Base-by-base conservation (phyloP, 306 rosid genomes). In the Cyamopsis tetragonoloba region DNA sequence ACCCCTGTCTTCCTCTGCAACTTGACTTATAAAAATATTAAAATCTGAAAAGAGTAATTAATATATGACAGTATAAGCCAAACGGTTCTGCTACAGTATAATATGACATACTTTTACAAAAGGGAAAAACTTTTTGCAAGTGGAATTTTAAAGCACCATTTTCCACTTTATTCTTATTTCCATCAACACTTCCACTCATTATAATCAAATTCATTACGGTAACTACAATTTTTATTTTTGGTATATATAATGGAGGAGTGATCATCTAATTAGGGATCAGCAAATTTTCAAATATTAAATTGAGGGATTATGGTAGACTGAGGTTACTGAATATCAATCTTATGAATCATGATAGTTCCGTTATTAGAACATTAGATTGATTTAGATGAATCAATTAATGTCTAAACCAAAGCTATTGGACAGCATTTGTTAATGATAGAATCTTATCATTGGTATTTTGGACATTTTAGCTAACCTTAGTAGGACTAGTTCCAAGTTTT, bases 161-260 rank as follows among this genome's bases (percentile, higher is more conserved):
- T 2, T 4, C 65, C 73, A 67, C 92, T 84, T 84, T 87, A 87
- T 84, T 80, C 89, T 79, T 66, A 73, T 73, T 79, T 74, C 80
- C 75, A 67, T 75, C 66, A 75, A 49, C 70, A 60, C 66, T 72
- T 76, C 70, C 78, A 31, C n/a, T 13, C n/a, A 1, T 42, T 60
- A 1, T 43, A 43, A 54, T 55, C 67, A 51, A 39, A 31, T 20
- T 60, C 1, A 37, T 9, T n/a, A 47, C 13, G 55, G 38, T 13
- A 39, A 57, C 58, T 28, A 13, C 20, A 54, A 15, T 39, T 26
- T 75, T 53, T 51, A 17, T 53, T 74, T 66, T 47, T 12, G 27
- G 66, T 30, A 14, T 55, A 42, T 30, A 14, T 55, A 42, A 27
- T 70, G 66, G 46, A 42, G 44, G 53, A 26, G 10, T 17, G 11